phyloP scores from a whole-genome alignment of 2,329 filamentous ascomycete species.

The Phialemonium atrogriseum region DNA sequence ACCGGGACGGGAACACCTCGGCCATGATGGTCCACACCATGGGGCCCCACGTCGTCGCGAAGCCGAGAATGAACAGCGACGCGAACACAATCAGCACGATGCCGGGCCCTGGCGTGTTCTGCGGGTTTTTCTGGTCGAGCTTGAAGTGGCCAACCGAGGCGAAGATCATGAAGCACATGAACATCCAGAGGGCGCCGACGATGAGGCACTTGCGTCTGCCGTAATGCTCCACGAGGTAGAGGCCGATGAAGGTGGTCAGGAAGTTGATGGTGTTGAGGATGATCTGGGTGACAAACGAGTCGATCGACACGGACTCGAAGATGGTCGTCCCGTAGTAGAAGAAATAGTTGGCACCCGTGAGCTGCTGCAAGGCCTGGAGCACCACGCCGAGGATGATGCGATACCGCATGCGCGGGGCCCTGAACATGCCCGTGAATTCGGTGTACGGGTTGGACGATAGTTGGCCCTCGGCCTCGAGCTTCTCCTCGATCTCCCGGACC shows the following conservation, averaged over 20 bases:
- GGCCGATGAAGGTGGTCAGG: constrained; percentile 55
- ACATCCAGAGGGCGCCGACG: constrained; percentile 61
- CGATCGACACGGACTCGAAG: constrained; percentile 56
- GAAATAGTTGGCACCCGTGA: constrained; percentile 44
- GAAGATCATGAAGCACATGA: constrained; percentile 57
- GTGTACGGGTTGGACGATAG: constrained; percentile 30
- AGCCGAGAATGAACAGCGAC: constrained; percentile 67
- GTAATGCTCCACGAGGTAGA: constrained; percentile 60
- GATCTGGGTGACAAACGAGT: constrained; percentile 60
- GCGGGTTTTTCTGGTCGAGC: constrained; percentile 29
- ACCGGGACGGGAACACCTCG: constrained; percentile 55
- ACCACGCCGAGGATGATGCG: constrained; percentile 55
- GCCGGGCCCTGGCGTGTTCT: constrained; percentile 47
- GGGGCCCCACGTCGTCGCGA: constrained; percentile 62
- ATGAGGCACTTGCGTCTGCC: constrained; percentile 63
- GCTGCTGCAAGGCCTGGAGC: constrained; percentile 60
- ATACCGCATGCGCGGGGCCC: constrained; percentile 47
- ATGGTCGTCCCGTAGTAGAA: constrained; percentile 60
- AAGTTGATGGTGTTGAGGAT: constrained; percentile 64
- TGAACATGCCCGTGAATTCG: constrained; percentile 52
- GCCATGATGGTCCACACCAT: constrained; percentile 61
- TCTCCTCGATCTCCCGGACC: constrained; percentile 44
- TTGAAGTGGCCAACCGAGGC: constrained; percentile 43
- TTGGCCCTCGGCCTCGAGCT: constrained; percentile 39
- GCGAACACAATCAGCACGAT: constrained; percentile 64